A percentile compares a stretch with the other conserved stretches of the same genome.
These are phyloP conservation scores for Hortaea werneckii DNA, from an alignment of 2,329 filamentous ascomycete species.

Conservation along the genomic window DNA sequence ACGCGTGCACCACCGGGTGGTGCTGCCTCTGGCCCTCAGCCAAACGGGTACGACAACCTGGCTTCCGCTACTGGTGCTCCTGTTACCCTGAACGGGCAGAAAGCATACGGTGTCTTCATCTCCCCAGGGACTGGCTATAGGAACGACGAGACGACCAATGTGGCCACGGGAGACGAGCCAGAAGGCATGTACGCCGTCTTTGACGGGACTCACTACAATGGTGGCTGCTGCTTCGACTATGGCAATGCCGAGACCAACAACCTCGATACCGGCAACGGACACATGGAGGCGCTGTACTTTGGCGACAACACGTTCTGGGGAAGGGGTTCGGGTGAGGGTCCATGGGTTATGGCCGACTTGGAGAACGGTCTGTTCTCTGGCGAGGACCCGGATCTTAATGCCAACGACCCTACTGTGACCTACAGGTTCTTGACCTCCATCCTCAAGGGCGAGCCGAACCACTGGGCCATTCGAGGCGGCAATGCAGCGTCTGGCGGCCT, in stretches of 20 bases:
- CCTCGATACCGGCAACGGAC: conserved; percentile 46
- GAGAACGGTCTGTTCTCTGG: conserved; percentile 58
- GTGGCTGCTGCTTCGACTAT: conserved; percentile 34
- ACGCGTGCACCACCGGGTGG: conserved; percentile 46
- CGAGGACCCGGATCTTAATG: conserved; percentile 34
- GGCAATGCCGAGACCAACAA: conserved; percentile 32
- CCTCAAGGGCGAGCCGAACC: conserved; percentile 46
- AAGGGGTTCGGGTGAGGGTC: conserved; percentile 43
- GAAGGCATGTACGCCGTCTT: conserved; percentile 52
- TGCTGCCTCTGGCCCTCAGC: conserved; percentile 45
- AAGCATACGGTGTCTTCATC: conserved; percentile 54
- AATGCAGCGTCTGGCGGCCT: conserved; percentile 45
- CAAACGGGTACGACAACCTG: conserved; percentile 48
- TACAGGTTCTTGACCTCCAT: conserved; percentile 47
- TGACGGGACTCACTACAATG: conserved; percentile 51
- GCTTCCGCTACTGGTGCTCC: conserved; percentile 52
- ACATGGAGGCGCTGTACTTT: conserved; percentile 61
- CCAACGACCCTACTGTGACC: conserved; percentile 42
- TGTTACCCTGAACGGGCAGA: conserved; percentile 46
- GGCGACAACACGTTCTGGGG: conserved; percentile 47
- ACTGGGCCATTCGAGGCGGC: conserved; percentile 51
- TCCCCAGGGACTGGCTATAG: conserved; percentile 55
- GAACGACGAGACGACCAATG: conserved; percentile 43
- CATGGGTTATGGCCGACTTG: conserved; percentile 48
- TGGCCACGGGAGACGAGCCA: conserved; percentile 43